These are phyloP conservation scores for Puya raimondii DNA, from an alignment of 176 grass and related monocot species.

Conservation along the genomic window DNA sequence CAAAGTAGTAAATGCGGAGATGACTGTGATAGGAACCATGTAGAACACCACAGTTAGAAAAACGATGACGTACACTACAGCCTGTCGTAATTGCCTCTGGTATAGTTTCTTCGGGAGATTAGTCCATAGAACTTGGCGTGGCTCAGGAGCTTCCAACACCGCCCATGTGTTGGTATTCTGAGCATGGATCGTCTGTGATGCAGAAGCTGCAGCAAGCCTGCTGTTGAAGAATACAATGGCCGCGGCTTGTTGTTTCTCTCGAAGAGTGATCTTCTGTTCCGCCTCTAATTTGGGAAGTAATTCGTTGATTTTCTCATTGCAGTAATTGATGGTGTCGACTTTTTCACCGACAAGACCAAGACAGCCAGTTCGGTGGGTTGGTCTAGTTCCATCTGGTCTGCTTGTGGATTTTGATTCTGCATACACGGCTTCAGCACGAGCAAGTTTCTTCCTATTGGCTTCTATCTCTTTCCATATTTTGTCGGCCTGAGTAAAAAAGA, in stretches of 20 bases:
- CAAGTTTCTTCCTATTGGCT: slow-evolving; percentile 70
- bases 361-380: slow-evolving; percentile 60
- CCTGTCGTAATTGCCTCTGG: slow-evolving; percentile 50
- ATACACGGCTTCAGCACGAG: slow-evolving; percentile 57
- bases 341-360: slow-evolving; percentile 77
- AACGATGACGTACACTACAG: slow-evolving; percentile 48
- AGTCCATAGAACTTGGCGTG: slow-evolving; percentile 57
- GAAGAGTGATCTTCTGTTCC: slow-evolving; percentile 58
- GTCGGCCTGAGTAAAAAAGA: slow-evolving; percentile 38
- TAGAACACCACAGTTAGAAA: slow-evolving; percentile 75
- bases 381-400: slow-evolving; percentile 54
- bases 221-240: slow-evolving; percentile 84
- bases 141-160: slow-evolving; percentile 77
- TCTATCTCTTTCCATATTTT: slow-evolving; percentile 80
- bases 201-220: slow-evolving; percentile 58
- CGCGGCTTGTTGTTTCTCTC: slow-evolving; percentile 61
- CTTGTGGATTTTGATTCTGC: slow-evolving; percentile 50
- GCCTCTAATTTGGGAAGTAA: slow-evolving; percentile 69
- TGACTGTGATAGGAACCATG: slow-evolving; percentile 49
- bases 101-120: slow-evolving; percentile 57
- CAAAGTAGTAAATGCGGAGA: slow-evolving; percentile 80
- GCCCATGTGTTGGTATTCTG: slow-evolving; percentile 72
- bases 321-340: slow-evolving; percentile 81
- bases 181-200: slow-evolving; percentile 81
- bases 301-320: slow-evolving; percentile 72